phyloP scores from a whole-genome alignment of 352 stramenopile genomes.

The Phytophthora palmivora region DNA sequence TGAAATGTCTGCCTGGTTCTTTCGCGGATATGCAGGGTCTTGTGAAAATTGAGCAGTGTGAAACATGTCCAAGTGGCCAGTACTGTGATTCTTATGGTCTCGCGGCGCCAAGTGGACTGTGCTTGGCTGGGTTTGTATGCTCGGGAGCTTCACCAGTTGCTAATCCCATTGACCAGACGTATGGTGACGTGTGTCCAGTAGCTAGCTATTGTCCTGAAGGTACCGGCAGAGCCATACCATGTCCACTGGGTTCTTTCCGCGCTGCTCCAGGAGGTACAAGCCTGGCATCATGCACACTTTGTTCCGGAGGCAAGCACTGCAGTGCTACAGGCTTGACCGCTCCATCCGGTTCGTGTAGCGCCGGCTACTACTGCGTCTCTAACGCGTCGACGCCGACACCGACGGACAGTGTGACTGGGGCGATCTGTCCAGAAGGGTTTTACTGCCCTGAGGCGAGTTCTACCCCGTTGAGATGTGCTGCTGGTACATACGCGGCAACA shows the following conservation, averaged over 20 bases:
- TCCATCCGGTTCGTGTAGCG: constrained; percentile 63
- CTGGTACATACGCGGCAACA: constrained; percentile 45
- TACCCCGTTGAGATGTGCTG: constrained; percentile 51
- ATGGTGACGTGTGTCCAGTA: constrained; percentile 66
- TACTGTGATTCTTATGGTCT: constrained; percentile 91
- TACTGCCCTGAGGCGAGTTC: constrained; percentile 65
- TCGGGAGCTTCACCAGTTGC: constrained; percentile 55
- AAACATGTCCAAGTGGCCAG: constrained; percentile 75
- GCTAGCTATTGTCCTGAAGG: constrained; percentile 81
- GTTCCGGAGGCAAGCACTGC: constrained; percentile 68
- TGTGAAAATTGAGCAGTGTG: constrained; percentile 73
- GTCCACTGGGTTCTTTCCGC: constrained; percentile 69
- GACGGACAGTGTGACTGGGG: constrained; percentile 49
- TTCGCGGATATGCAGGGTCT: constrained; percentile 71
- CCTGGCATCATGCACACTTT: constrained; percentile 69
- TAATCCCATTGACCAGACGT: constrained; percentile 58
- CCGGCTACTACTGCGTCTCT: constrained; percentile 87
- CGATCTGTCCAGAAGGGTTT: constrained; percentile 60
- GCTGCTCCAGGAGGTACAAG: constrained; percentile 53
- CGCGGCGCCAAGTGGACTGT: constrained; percentile 53
- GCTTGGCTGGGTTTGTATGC: constrained; percentile 75
- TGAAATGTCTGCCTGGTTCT: constrained; percentile 73
- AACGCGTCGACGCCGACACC: constrained; percentile 54
- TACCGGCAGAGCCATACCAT: constrained; percentile 58
- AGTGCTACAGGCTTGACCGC: constrained; percentile 47